Evolutionary conservation across 495 filamentous ascomycete species (phyloP), one percentile per base, ranked within the genome.

Genomic region (Lichenothelia convexa): DNA sequence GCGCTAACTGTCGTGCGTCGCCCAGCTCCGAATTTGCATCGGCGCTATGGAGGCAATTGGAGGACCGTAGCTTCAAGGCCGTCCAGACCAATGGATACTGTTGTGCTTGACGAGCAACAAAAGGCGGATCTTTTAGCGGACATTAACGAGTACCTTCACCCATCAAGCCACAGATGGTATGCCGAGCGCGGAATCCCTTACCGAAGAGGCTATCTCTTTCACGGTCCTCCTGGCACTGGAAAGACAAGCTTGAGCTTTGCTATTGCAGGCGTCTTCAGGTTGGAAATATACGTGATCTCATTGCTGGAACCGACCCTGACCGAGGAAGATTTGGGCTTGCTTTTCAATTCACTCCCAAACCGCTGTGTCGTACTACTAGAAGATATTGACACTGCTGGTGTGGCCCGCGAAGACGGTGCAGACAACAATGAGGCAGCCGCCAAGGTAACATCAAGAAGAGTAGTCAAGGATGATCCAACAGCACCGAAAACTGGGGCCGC

Each of bases 121-220:
- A 94, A 93, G 58, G 51, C 71, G 7, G 64, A 60, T 18, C 65
- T 93, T 15, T 54, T 91, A 21, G 55, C 63, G 12, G 87, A 94
- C 53, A 80, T 93, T 51, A 83, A 84, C 54, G 84, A 93, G 46
- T 94, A 87, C 46, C 59, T 93, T 5, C 74, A 83, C 39, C 75
- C 79, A 0, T 60, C 64, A 1, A 85, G 77, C 1, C 54, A 53
- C 32, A 50, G 53, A 11, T 93, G 83, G 84, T 89, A 89, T 44
- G 71, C 77, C 0, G 73, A 74, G 33, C 65, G 80, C 0, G 83
- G 57, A 12, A 56, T 61, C 11, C 57, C 57, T 0, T 61, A 61
- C 32, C 43, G 57, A n/a, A 41, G 57, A 1, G 57, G 57, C 11
- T 59, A 59, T 40, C 48, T 61, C 17, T 61, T 61, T 34, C 45